Conservation (phyloP, 1,284 basidiomycete species). For the Boletus mariae region DNA sequence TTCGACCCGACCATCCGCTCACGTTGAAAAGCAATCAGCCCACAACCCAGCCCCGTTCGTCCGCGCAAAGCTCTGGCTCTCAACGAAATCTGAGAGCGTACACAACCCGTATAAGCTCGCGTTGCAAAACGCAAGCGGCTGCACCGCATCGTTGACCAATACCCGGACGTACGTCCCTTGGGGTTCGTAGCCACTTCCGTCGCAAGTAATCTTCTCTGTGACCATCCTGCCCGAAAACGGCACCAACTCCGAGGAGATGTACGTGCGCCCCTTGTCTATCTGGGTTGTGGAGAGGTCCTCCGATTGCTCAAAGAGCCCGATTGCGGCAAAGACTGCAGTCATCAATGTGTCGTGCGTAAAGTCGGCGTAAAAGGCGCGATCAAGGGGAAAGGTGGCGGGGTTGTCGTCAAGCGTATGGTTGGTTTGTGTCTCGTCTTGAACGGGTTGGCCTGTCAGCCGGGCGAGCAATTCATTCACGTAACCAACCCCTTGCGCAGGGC, state of each 20-base stretch:
- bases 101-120: slow-evolving; percentile 53
- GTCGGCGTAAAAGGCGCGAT: slow-evolving; percentile 64
- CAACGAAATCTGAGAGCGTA: slow-evolving; percentile 58
- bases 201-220: slow-evolving; percentile 54
- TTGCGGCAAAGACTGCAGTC: slow-evolving; percentile 66
- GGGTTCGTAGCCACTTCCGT: slow-evolving; percentile 7
- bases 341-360: slow-evolving; percentile 83
- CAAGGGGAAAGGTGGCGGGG: slow-evolving; percentile 67
- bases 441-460: slow-evolving; percentile 59
- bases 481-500: slow-evolving; percentile 74
- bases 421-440: slow-evolving; percentile 70
- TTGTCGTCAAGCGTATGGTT: slow-evolving; percentile 70
- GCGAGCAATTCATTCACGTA: slow-evolving; percentile 86
- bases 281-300: slow-evolving; percentile 41
- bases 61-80: slow-evolving; percentile 64
- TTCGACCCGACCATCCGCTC: neutral
- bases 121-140: slow-evolving; percentile 59
- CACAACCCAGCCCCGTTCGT: slow-evolving; percentile 50
- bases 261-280: slow-evolving; percentile 44
- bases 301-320: slow-evolving; percentile 60
- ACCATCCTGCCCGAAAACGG: slow-evolving; percentile 63
- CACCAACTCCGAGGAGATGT: slow-evolving; percentile 43
- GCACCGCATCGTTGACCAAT: slow-evolving; percentile 63
- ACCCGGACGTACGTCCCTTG: slow-evolving; percentile 50
- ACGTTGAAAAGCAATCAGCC: neutral